Evolutionary conservation across 257 asterid genomes (phyloP).

Genomic region (Orobanche coerulescens): DNA sequence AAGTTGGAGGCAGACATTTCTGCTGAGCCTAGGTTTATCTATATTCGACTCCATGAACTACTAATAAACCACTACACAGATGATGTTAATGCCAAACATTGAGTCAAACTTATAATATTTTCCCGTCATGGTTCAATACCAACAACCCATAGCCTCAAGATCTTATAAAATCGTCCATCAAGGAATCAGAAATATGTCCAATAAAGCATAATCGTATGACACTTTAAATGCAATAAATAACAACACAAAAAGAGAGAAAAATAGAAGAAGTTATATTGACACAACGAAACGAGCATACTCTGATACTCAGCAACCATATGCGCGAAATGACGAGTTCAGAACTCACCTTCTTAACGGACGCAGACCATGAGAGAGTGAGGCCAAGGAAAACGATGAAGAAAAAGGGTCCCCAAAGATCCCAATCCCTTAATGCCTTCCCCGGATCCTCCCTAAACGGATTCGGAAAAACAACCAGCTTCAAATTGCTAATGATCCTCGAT

Average conservation of each 20-base stretch:
- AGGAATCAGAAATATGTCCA: not conserved
- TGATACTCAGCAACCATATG: not conserved
- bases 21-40: not conserved
- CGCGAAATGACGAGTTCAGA: not conserved
- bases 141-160: not conserved
- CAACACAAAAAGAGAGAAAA: not conserved
- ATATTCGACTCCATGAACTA: not conserved
- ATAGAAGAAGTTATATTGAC: not conserved
- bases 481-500: constrained; percentile 74
- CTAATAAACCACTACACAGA: not conserved
- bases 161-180: not conserved
- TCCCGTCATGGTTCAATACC: not conserved
- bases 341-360: constrained; percentile 87
- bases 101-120: not conserved
- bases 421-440: constrained; percentile 89
- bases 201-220: not conserved
- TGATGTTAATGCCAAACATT: not conserved
- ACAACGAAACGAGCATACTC: not conserved
- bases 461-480: constrained; percentile 92
- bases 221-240: not conserved
- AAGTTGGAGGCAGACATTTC: not conserved
- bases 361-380: constrained; percentile 90
- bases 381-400: constrained; percentile 97
- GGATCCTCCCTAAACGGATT: constrained; percentile 93
- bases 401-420: constrained; percentile 98